phyloP scores from a whole-genome alignment of 1,284 basidiomycete genomes.

The Pseudozyma sp. region DNA sequence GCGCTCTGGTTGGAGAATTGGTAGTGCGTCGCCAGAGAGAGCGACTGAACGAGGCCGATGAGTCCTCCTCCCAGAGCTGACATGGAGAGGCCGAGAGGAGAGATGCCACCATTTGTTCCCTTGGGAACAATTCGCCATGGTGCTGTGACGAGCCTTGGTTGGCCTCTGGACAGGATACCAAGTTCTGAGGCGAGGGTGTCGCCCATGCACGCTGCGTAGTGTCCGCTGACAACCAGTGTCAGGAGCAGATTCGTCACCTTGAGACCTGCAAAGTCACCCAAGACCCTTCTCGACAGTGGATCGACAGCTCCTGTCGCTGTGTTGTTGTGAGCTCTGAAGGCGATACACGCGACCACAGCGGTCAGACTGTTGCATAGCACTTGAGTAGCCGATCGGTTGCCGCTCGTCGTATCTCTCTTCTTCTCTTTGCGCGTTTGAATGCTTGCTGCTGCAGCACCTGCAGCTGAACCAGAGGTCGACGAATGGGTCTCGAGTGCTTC shows the following conservation, averaged over 20 bases:
- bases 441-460: neutral
- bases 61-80: constrained; percentile 78
- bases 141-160: constrained; percentile 69
- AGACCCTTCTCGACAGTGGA: constrained; percentile 7
- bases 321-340: constrained; percentile 10
- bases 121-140: constrained; percentile 86
- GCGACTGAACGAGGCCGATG: constrained; percentile 70
- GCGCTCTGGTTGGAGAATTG: neutral
- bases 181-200: constrained; percentile 62
- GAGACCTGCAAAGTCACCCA: constrained; percentile 1
- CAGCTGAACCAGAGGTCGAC: neutral
- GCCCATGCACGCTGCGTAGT: constrained; percentile 63
- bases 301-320: neutral
- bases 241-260: constrained; percentile 12
- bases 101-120: constrained; percentile 91
- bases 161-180: constrained; percentile 51
- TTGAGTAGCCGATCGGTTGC: constrained; percentile 53
- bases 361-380: constrained; percentile 56
- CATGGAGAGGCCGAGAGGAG: constrained; percentile 78
- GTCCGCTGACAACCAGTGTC: constrained; percentile 48
- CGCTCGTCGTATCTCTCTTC: constrained; percentile 33
- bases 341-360: constrained; percentile 25
- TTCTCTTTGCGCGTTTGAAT: neutral
- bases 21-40: constrained; percentile 71
- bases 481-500: constrained; percentile 75